Percentiles rank a stretch among this genome's conserved stretches.
Evolutionary conservation across 2,329 filamentous ascomycete genomes (phyloP).

Genomic region (Botrytis sinoallii): DNA sequence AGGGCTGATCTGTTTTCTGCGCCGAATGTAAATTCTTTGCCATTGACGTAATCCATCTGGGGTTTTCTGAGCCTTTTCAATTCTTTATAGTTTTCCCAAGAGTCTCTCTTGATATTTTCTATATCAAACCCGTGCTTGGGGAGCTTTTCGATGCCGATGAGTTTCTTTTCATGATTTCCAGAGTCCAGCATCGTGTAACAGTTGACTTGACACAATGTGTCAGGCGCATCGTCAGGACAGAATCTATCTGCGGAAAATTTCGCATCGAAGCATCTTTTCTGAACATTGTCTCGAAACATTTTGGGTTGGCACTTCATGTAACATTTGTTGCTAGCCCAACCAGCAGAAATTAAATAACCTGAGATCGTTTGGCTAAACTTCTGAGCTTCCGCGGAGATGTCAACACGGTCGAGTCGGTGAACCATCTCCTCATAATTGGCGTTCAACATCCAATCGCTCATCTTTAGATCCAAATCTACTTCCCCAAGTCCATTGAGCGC

Average conservation of each 20-base stretch:
- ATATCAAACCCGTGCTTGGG: neutral
- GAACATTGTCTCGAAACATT: neutral
- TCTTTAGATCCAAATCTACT: neutral
- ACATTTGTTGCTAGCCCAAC: conserved; percentile 14
- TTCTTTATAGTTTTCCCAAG: neutral
- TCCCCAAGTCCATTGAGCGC: neutral
- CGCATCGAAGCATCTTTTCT: neutral
- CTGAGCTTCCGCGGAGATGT: neutral
- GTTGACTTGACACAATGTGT: conserved; percentile 11
- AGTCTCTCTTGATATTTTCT: neutral
- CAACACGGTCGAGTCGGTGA: neutral
- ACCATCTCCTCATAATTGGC: neutral
- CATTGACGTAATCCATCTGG: neutral
- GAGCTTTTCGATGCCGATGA: neutral
- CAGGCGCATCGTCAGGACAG: conserved; percentile 1
- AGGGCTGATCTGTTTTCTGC: neutral
- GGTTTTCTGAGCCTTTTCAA: neutral
- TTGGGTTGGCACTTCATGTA: conserved; percentile 16
- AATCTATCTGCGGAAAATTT: neutral
- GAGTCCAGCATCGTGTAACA: conserved; percentile 14
- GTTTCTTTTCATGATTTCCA: conserved; percentile 2
- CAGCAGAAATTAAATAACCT: conserved; percentile 1
- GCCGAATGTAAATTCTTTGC: neutral
- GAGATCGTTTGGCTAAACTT: neutral
- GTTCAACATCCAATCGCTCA: conserved; percentile 10